These are phyloP conservation scores for Leucosporidium creatinivorum DNA, from an alignment of 768 basidiomycete species.

Conservation along the genomic window DNA sequence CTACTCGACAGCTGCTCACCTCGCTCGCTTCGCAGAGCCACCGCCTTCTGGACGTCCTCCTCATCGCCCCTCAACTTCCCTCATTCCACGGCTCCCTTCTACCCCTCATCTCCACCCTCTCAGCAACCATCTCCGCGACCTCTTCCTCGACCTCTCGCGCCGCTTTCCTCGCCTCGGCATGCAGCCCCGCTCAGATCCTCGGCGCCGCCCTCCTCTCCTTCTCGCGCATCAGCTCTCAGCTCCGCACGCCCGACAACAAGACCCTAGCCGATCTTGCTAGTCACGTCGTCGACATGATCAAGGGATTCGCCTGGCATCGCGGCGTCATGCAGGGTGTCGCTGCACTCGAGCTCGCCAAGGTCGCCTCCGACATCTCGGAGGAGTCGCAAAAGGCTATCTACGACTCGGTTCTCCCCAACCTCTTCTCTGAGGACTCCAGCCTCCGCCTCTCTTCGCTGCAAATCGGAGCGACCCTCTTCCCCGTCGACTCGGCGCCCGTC, in stretches of 20 bases:
- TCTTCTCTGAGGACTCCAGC: slow-evolving; percentile 65
- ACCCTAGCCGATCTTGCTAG: slow-evolving; percentile 3
- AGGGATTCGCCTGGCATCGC: slow-evolving; percentile 32
- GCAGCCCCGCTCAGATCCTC: slow-evolving; percentile 26
- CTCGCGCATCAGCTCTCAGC: slow-evolving; percentile 2
- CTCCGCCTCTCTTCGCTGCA: slow-evolving; percentile 61
- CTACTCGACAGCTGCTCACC: neutral
- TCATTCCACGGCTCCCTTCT: slow-evolving; percentile 11
- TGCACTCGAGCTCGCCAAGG: slow-evolving; percentile 13
- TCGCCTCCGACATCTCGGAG: slow-evolving; percentile 15
- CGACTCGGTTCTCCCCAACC: slow-evolving; percentile 48
- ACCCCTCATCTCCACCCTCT: slow-evolving; percentile 17
- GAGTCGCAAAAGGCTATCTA: slow-evolving; percentile 47
- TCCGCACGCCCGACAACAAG: neutral
- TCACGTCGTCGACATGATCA: slow-evolving; percentile 24
- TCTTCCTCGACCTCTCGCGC: slow-evolving; percentile 19
- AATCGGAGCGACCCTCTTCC: slow-evolving; percentile 46
- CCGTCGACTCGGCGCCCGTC: slow-evolving; percentile 49
- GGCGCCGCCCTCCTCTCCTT: slow-evolving; percentile 22
- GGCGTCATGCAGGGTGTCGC: slow-evolving; percentile 31
- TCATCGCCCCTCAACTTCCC: slow-evolving; percentile 22
- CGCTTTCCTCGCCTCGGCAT: slow-evolving; percentile 20
- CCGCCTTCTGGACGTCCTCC: slow-evolving; percentile 25
- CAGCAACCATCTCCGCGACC: slow-evolving; percentile 21
- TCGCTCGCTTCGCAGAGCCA: neutral